Conservation (phyloP, 2,329 filamentous ascomycete genomes). For the Epichloe scottii region DNA sequence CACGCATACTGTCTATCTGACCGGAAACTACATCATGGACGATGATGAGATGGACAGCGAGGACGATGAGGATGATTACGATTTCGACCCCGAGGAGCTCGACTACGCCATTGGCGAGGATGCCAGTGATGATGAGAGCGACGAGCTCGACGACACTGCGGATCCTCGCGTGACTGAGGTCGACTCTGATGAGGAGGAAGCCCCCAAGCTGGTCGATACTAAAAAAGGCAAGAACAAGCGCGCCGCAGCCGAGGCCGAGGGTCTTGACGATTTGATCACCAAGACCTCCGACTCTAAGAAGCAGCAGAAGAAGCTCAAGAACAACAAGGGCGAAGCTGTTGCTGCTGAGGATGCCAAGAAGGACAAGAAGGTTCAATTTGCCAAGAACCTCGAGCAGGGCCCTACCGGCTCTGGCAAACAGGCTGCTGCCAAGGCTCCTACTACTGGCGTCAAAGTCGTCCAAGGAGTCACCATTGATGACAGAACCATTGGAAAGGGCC, state of each 20-base stretch:
- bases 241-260: slow-evolving; percentile 59
- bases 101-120: slow-evolving; percentile 61
- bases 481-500: slow-evolving; percentile 80
- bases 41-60: slow-evolving; percentile 43
- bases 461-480: slow-evolving; percentile 90
- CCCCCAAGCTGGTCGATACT: slow-evolving; percentile 43
- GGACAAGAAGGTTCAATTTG: slow-evolving; percentile 94
- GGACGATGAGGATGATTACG: slow-evolving; percentile 63
- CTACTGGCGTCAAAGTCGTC: slow-evolving; percentile 63
- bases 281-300: slow-evolving; percentile 74
- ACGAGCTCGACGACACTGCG: slow-evolving; percentile 66
- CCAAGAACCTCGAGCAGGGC: slow-evolving; percentile 96
- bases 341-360: slow-evolving; percentile 47
- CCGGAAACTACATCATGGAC: slow-evolving; percentile 87
- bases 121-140: slow-evolving; percentile 59
- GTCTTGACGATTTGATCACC: slow-evolving; percentile 74
- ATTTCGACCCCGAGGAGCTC: slow-evolving; percentile 69
- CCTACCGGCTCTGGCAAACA: slow-evolving; percentile 59
- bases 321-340: slow-evolving; percentile 88
- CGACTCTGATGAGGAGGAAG: slow-evolving; percentile 65
- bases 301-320: slow-evolving; percentile 96
- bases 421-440: slow-evolving; percentile 29
- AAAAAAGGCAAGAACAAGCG: slow-evolving; percentile 91
- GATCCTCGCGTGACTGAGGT: slow-evolving; percentile 78
- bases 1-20: slow-evolving; percentile 82